Base-by-base conservation (phyloP, 805 yeast genomes). In the Isabelozyma gotoi region DNA sequence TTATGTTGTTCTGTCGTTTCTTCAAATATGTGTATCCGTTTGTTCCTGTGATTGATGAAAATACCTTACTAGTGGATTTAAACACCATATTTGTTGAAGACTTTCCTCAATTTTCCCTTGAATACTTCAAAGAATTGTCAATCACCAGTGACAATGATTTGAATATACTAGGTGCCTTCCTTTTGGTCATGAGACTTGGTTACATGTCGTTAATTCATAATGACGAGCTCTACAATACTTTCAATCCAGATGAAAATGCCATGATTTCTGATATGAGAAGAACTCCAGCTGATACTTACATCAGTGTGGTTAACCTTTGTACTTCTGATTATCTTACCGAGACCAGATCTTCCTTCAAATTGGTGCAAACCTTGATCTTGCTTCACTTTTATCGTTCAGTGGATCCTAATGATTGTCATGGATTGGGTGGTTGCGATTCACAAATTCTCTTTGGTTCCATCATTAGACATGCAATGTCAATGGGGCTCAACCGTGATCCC, bases 401-500 rank as follows among this genome's bases (percentile, higher is more conserved):
- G 11, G 61, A 67, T 10, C 77, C 77, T 1, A 66, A 67, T 42
- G 76, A 73, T 49, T 60, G 70, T 43, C 71, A 62, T 44, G 76
- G 77, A 0, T 48, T 70, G 19, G 64, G 72, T 17, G 68, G 72
- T 6, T 59, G 67, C 0, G 76, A 72, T 47, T 63, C 69, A 3
- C 69, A 67, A 39, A 57, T 68, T 12, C 53, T 70, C 17, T 60
- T 71, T 38, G 73, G 74, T 0, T 57, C 63, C 2, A 62, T 64
- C 5, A 55, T 68, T 8, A 60, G 56, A 21, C 76, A 70, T 41
- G 74, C 76, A 0, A 40, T 67, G 35, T 59, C 73, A 3, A 68
- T 69, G 35, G 76, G 77, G 0, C 52, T 70, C 35, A 63, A 71
- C 47, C 52, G 76, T 10, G 76, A 71, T 45, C 76, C 77, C 1